Evolutionary conservation across 768 basidiomycete genomes (phyloP), one percentile per base, ranked within the genome.

Genomic region (Sarcodon aspratus): DNA sequence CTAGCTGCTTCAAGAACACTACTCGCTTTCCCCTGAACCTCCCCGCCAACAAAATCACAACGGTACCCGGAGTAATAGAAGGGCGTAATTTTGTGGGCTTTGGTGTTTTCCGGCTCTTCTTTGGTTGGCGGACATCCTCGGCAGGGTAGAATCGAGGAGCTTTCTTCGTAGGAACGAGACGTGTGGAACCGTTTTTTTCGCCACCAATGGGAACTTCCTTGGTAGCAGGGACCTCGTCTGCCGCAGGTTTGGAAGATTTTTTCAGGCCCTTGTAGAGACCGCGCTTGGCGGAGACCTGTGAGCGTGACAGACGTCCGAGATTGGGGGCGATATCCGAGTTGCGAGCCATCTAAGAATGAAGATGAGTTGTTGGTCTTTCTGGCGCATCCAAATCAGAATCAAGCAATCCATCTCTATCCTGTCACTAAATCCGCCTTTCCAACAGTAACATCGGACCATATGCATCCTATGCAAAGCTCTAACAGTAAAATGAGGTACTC

Each of bases 21-120:
- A 99, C 96, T 48, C 96, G 82, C 81, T 98, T 98, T 55, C 95
- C 95, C 57, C 89, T 76, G 88, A 90, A 98, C 63, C 93, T 88
- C 62, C 96, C 96, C 52, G 96, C 95, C 60, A 99, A 82, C 59
- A 99, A 75, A 69, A 99, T 97, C 57, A 99, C 75, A 63, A 99
- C 77, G 64, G 92, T 85, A 55, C 96, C 96, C 53, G 93, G 90
- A 53, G 83, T 85, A 73, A 99, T 96, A 58, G 86, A 78, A 48
- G 80, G 65, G 61, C 95, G 91, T 55, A 97, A 80, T 54, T 74
- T 71, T 53, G 91, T 65, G 57, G 86, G 76, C 68, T 85, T 83
- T 59, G 79, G 76, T 43, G 80, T 72, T 75, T 97, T 97, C 63
- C 94, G 85, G 68, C 79, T 84, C 71, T 86, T 85, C 79, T 94